Evolutionary conservation across 331 rosid species (phyloP), one percentile per base, ranked within the genome.

Genomic region (Malus hybrid): DNA sequence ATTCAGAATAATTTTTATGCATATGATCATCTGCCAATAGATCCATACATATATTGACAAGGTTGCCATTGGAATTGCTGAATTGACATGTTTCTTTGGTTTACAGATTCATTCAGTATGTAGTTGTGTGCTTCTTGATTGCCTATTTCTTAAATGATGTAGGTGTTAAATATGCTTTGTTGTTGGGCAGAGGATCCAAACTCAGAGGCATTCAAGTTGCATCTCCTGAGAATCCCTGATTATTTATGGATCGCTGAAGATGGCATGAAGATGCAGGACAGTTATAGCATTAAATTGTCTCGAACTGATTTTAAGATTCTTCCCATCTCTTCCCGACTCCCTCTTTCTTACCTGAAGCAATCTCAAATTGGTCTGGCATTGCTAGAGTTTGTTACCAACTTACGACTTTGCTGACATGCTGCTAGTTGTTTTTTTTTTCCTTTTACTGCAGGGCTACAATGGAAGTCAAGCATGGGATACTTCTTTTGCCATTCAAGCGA

Each of bases 211-310:
- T 82, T 78, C 71, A 78, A 82, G 60, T 71, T 82, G 67, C 86
- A 82, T 78, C 68, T 82, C 10, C 82, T 78, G 1, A 78, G 86
- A 70, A 29, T 82, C 9, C 71, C n/a, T 39, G 86, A 82, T 63
- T 24, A 24, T 78, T 76, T 82, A 44, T 82, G 86, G 86, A 20
- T 82, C 34, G 80, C 86, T 48, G 86, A 82, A 78, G 86, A 82
- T 75, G 86, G 86, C 79, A 74, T 82, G 75, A 82, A 75, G 75
- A 78, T 82, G 79, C 86, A 82, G 83, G 86, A 74, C 56, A 32
- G 60, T 19, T 56, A 56, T 33, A 36, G 22, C 63, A 22, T 57
- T 29, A 22, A n/a, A 74, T 20, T 55, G 65, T 33, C 29, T 64
- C 9, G 32, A 26, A 55, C 29, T 67, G 75, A 79, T 61, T 28